A percentile compares a stretch with the other conserved stretches of the same genome.
Evolutionary conservation across 306 rosid species (phyloP).

Genomic region (Vicia villosa): DNA sequence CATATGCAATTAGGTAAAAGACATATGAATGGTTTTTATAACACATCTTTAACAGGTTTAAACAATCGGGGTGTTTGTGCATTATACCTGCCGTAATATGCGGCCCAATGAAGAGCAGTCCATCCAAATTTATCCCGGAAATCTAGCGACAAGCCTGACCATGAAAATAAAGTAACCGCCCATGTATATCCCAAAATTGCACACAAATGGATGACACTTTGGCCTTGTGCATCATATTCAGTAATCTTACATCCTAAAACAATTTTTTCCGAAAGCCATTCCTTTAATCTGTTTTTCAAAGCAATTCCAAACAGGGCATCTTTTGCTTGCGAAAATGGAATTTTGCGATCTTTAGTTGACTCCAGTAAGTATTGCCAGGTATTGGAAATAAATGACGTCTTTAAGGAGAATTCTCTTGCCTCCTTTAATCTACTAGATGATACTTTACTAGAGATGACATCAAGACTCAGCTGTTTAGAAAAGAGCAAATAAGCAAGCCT

Average conservation of each 20-base stretch:
- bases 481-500: constrained; percentile 78
- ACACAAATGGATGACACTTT: constrained; percentile 91
- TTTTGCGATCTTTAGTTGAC: constrained; percentile 53
- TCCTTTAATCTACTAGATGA: constrained; percentile 53
- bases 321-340: constrained; percentile 65
- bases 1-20: background rate
- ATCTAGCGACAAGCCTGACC: constrained; percentile 86
- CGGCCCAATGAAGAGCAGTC: constrained; percentile 99
- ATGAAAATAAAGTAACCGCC: constrained; percentile 72
- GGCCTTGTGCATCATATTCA: constrained; percentile 76
- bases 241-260: constrained; percentile 58
- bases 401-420: constrained; percentile 68
- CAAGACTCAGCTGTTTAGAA: constrained; percentile 60
- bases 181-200: constrained; percentile 85
- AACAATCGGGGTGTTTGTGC: constrained; percentile 21
- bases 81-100: constrained; percentile 75
- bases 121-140: constrained; percentile 92
- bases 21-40: background rate
- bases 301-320: constrained; percentile 61
- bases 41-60: background rate
- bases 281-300: constrained; percentile 72
- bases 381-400: constrained; percentile 57
- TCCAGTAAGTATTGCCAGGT: constrained; percentile 61
- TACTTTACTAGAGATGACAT: constrained; percentile 57
- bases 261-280: constrained; percentile 85